Evolutionary conservation across 2,329 filamentous ascomycete genomes (phyloP), one percentile per base, ranked within the genome.

Genomic region (Fusarium newnesense): DNA sequence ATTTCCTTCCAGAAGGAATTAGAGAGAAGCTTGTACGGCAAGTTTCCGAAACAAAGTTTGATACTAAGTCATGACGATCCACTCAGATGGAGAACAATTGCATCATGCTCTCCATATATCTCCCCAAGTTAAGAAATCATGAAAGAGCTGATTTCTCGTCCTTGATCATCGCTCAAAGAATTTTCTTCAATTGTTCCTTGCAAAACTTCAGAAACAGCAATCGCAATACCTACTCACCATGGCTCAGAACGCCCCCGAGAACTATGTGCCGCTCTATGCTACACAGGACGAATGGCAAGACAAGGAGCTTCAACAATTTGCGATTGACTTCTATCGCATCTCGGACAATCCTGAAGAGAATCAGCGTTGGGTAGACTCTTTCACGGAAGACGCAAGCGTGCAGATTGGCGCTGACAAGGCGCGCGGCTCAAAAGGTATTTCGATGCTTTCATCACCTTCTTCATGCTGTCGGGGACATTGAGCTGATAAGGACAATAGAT

Each of bases 291-390:
- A 70, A 21, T 77, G 80, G 49, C 76, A 78, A 7, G 80, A 82
- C 26, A 75, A 77, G 34, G 77, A 77, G 64, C 75, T 83, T 47
- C 79, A 77, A 49, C 76, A 76, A 34, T 86, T 87, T 56, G 80
- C 87, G 66, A 80, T 81, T 62, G 77, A 78, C 37, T 87, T 87
- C 74, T 87, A 84, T 76, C 79, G 76, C 7, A 74, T 80, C 18
- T 87, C 85, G 30, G 86, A 87, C 71, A 81, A 81, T 30, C 75
- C 77, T 7, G 80, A 80, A n/a, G 76, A 77, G 67, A 82, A 85
- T 53, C 82, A 84, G 62, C 79, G 83, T 46, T 87, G 86, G 86
- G 76, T 84, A 21, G 76, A 77, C 37, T 82, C 77, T 43, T 87
- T 87, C 74, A 76, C 75, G 4, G 74, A 83, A 7, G 83, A 84